Base-by-base conservation (phyloP, 1,139 yeast genomes). In the Candida tetrigidarum region DNA sequence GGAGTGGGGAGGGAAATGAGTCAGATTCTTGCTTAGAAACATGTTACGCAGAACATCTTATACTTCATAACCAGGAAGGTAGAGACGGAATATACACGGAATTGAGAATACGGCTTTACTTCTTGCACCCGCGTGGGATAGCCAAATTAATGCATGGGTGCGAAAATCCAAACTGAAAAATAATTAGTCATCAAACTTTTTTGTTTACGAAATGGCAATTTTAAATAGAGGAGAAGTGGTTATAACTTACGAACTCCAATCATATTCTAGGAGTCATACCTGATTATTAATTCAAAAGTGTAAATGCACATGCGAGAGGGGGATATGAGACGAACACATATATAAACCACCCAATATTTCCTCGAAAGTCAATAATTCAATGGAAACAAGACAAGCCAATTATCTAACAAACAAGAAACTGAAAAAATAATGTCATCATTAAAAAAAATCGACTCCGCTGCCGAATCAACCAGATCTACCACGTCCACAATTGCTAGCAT, bases 401-500 rank as follows among this genome's bases (percentile, higher is more conserved):
- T 30, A 11, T 30, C 37, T 14, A 36, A 18, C 36, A 30, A 39
- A 25, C 22, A n/a, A 33, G 14, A 9, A 26, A 28, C 8, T 5
- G 5, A 10, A 16, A n/a, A 30, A 16, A 43, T 18, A 20, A 46
- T 44, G 50, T 36, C 49, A n/a, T 30, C 38, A 16, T 40, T 47
- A 29, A 48, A 50, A 30, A 50, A 51, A 41, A 37, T 25, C 8
- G 52, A 50, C 28, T 47, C 53, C 3, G 11, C 44, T 3, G 42
- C 39, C 18, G 50, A 33, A 19, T 51, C 55, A 22, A 36, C 50
- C 5, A 28, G 33, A 25, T 49, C 55, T 11, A 41, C 47, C 4
- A 41, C 46, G 15, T 51, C 55, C 12, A 49, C 52, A 7, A 28
- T 49, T n/a, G 22, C 39, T n/a, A 27, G 45, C 12, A 33, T 50